Evolutionary conservation across 1,284 basidiomycete species (phyloP), one percentile per base, ranked within the genome.

Genomic region (Cystobasidiaceae sp.): DNA sequence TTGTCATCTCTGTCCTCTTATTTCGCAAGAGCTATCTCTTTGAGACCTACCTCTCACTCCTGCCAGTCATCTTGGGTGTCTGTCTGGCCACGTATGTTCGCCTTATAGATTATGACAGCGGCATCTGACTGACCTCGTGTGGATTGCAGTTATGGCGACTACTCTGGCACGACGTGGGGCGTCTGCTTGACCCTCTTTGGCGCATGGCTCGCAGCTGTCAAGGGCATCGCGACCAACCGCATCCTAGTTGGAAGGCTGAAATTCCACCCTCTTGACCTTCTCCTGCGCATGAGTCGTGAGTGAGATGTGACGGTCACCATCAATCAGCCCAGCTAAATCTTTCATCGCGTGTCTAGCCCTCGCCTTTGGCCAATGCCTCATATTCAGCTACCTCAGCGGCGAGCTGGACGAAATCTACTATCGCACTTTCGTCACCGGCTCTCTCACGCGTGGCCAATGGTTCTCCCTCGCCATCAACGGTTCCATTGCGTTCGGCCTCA

Each of bases 1-100:
- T 93, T 69, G 61, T 86, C 48, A 83, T 94, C 68, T 86, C 90
- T 0, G 80, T 82, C 54, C 57, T 79, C 50, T 68, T 81, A 49
- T 74, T 80, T 39, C 71, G 75, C n/a, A 76, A 78, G 27, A 75
- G 74, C 67, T 78, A 86, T 80, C 71, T 80, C 74, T 11, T 77
- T 79, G 48, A 91, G 87, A 78, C 77, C 88, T 79, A 79, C 25
- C 75, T 88, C 30, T 85, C 90, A 3, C 82, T 98, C 48, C 74
- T 91, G 21, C 92, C 93, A 11, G 92, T 97, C 46, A 85, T 97
- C 48, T 82, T 84, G 6, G 94, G 93, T 25, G 92, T 97, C 33
- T 91, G 87, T 27, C 85, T 98, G 66, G 90, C 93, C 1, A 75
- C 74, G 61, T 64, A 21, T 37, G 61, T 48, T 30, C 30, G 25